Conservation (phyloP, 176 grass and related monocot genomes). For the Oryza punctata region DNA sequence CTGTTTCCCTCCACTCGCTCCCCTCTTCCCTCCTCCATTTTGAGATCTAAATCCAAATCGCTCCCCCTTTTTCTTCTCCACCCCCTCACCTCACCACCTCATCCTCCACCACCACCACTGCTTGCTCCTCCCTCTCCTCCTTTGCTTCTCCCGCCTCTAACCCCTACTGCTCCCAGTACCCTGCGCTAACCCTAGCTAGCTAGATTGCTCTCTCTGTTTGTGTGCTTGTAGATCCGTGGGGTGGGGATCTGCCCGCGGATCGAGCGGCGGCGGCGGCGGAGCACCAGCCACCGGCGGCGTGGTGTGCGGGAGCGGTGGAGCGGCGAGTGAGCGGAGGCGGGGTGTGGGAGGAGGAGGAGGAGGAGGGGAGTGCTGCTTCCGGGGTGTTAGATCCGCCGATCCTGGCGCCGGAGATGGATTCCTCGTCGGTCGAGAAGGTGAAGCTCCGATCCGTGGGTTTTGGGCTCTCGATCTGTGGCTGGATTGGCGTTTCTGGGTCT, state of each 20-base stretch:
- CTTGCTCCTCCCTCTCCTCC: too few relatives aligned
- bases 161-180: background rate
- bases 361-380: background rate
- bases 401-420: constrained; percentile 43
- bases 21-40: constrained; percentile 44
- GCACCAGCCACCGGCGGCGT: background rate
- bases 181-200: background rate
- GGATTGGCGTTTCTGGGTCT: background rate
- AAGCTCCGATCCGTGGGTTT: constrained; percentile 37
- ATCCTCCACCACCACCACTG: constrained; percentile 37
- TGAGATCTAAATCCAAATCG: constrained; percentile 36
- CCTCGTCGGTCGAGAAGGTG: constrained; percentile 52
- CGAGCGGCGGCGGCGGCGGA: background rate
- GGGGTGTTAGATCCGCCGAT: constrained; percentile 45
- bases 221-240: background rate
- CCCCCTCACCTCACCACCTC: constrained; percentile 21
- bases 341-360: constrained; percentile 5
- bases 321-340: background rate
- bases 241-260: constrained; percentile 31
- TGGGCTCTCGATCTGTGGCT: background rate
- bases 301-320: background rate
- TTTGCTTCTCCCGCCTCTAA: constrained; percentile 47
- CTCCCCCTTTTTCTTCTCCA: constrained; percentile 18
- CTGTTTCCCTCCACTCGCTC: constrained; percentile 48
- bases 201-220: background rate